Conservation (phyloP, 371 early-diverging fungal species). For the Rhizopus microsporus region DNA sequence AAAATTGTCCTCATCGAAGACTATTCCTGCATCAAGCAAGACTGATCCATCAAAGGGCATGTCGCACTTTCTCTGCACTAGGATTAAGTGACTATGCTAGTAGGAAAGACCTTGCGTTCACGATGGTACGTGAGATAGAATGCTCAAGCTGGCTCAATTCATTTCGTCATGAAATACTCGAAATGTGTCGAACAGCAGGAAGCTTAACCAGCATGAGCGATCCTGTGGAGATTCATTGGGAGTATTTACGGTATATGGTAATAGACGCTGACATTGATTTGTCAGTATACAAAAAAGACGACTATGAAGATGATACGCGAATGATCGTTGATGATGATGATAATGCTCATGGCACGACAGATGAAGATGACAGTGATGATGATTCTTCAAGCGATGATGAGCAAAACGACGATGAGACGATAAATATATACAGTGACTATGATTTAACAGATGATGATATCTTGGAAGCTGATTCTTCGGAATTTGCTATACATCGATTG, state of each 20-base stretch:
- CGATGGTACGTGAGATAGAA: background rate
- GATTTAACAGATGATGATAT: slow-evolving; percentile 11
- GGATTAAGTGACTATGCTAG: background rate
- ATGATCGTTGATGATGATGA: slow-evolving; percentile 1
- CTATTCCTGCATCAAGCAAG: background rate
- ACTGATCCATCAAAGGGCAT: background rate
- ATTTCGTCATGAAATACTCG: background rate
- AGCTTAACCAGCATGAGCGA: background rate
- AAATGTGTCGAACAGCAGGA: background rate
- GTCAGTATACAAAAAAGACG: background rate
- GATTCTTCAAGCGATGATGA: slow-evolving; percentile 8
- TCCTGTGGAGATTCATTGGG: background rate
- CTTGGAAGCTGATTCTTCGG: background rate
- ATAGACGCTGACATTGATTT: background rate
- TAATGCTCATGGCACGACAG: slow-evolving; percentile 4
- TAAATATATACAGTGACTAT: slow-evolving; percentile 11
- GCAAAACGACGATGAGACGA: slow-evolving; percentile 8
- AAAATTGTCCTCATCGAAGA: background rate
- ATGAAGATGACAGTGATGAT: slow-evolving; percentile 14
- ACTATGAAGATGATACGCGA: background rate
- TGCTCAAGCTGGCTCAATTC: background rate
- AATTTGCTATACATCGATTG: background rate
- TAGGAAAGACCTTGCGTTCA: background rate
- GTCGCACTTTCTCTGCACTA: background rate
- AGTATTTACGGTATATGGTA: background rate